Evolutionary conservation across 352 stramenopile species (phyloP).

Genomic region (Stephanocyclus meneghinianus): DNA sequence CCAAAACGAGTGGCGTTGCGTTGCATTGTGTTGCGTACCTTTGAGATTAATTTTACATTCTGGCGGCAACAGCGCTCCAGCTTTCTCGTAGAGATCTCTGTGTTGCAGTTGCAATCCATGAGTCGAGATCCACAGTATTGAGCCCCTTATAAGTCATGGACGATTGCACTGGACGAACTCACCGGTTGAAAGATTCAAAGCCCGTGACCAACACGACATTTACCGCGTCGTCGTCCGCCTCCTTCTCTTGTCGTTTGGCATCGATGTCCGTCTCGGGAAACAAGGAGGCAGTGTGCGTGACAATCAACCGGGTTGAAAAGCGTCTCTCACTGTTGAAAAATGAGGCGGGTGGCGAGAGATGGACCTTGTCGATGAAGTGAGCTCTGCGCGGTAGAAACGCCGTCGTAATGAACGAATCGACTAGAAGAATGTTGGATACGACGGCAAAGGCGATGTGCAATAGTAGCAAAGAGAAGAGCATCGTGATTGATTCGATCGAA

Average conservation of each 20-base stretch:
- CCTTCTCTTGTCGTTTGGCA: not conserved
- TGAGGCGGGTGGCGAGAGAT: not conserved
- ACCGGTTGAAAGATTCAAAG: constrained; percentile 82
- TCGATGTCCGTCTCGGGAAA: not conserved
- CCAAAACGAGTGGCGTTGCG: not conserved
- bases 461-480: too few relatives aligned
- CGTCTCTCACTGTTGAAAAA: not conserved
- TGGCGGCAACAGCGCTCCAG: constrained; percentile 18
- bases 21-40: constrained; percentile 2
- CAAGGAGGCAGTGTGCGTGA: too few relatives aligned
- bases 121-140: too few relatives aligned
- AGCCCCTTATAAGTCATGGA: too few relatives aligned
- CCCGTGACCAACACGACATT: constrained; percentile 80
- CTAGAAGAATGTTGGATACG: not conserved
- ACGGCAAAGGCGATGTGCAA: not conserved
- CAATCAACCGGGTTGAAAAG: not conserved
- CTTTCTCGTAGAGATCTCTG: constrained; percentile 70
- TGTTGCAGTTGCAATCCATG: too few relatives aligned
- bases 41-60: constrained; percentile 28
- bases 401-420: not conserved
- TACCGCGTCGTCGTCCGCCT: not conserved
- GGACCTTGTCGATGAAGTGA: too few relatives aligned
- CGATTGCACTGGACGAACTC: too few relatives aligned
- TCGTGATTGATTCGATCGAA: too few relatives aligned
- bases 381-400: too few relatives aligned